Conservation (phyloP, 2,329 filamentous ascomycete species). For the Plenodomus biglobosus region DNA sequence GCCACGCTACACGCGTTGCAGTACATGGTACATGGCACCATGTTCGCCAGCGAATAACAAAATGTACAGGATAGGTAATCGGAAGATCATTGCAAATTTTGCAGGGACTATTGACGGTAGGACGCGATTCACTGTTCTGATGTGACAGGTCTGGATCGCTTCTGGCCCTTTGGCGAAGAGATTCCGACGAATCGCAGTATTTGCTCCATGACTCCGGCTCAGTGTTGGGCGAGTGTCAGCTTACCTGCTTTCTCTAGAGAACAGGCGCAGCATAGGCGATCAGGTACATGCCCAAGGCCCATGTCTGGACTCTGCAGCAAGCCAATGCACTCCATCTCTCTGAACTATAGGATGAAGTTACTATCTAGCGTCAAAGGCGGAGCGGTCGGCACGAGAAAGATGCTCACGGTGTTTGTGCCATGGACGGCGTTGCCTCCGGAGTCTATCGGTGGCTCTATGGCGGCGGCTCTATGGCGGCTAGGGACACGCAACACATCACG, state of each 20-base stretch:
- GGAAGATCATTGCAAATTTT: background rate
- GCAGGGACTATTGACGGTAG: background rate
- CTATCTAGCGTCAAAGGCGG: background rate
- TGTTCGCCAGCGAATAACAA: too few species aligned
- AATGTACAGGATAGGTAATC: too few species aligned
- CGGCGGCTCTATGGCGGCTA: background rate
- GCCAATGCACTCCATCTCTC: background rate
- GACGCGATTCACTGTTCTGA: background rate
- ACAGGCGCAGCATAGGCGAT: background rate
- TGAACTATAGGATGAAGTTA: background rate
- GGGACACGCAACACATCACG: background rate
- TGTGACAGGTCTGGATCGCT: background rate
- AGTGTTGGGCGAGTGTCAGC: background rate
- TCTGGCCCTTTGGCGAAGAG: background rate
- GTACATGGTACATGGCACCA: too few species aligned
- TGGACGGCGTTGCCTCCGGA: background rate
- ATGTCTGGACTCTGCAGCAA: background rate
- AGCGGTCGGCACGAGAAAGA: background rate
- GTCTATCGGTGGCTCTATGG: background rate
- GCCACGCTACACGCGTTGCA: too few species aligned
- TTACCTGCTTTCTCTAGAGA: background rate
- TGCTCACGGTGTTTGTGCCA: background rate
- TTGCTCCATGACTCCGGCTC: background rate
- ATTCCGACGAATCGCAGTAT: background rate
- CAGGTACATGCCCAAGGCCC: background rate